A percentile compares a stretch with the other conserved stretches of the same genome.
Evolutionary conservation across 192 early-diverging fungal genomes (phyloP).

Genomic region (Gonapodya prolifera): DNA sequence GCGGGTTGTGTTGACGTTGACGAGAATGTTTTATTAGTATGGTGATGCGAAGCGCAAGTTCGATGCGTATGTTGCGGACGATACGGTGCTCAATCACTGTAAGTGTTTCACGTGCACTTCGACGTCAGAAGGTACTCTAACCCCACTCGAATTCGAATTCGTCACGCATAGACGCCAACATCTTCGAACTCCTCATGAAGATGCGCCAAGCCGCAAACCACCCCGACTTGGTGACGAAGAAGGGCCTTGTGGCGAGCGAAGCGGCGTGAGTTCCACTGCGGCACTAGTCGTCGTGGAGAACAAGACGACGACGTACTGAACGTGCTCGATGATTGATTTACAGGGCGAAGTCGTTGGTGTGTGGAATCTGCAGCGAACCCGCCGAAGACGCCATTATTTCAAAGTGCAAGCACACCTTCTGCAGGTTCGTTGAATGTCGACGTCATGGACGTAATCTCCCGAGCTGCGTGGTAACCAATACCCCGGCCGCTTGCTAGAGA

Average conservation of each 20-base stretch:
- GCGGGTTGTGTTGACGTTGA: neutral
- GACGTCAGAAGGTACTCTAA: neutral
- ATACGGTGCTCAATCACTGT: constrained; percentile 83
- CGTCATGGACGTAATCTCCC: too few species aligned
- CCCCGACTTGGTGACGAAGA: constrained; percentile 57
- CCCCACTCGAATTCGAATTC: neutral
- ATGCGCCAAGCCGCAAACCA: constrained; percentile 90
- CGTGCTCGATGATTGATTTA: neutral
- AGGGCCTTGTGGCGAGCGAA: constrained; percentile 15
- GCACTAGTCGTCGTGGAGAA: too few species aligned
- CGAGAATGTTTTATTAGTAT: neutral
- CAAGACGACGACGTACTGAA: neutral
- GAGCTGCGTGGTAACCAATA: too few species aligned
- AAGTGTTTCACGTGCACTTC: constrained; percentile 29
- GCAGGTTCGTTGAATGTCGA: too few species aligned
- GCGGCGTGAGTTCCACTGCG: too few species aligned
- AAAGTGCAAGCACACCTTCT: constrained; percentile 84
- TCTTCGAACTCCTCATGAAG: constrained; percentile 77
- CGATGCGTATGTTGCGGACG: constrained; percentile 62
- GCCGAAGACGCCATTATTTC: constrained; percentile 72
- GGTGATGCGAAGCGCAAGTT: constrained; percentile 50
- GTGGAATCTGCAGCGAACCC: constrained; percentile 72
- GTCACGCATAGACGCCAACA: too few species aligned
- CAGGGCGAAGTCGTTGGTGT: constrained; percentile 49
- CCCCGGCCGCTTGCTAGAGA: too few species aligned